A percentile compares a stretch with the other conserved stretches of the same genome.
Conservation (phyloP, 1,284 basidiomycete species). For the Leucoagaricus sp. region DNA sequence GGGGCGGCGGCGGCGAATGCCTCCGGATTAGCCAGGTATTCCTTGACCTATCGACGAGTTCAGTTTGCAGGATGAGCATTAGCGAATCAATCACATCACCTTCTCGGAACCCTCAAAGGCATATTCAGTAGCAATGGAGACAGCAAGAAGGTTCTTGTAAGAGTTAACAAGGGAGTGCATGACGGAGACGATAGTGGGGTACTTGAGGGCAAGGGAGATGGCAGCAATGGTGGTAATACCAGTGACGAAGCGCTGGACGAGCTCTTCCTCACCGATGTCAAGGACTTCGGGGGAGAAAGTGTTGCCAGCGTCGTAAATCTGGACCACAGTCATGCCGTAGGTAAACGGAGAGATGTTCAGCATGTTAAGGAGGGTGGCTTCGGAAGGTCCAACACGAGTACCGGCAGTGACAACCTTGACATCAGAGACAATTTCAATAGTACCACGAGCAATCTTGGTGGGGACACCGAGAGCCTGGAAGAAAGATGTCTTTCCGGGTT, state of each 20-base stretch:
- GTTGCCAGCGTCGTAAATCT: slow-evolving; percentile 93
- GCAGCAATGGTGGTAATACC: slow-evolving; percentile 96
- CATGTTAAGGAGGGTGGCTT: slow-evolving; percentile 99
- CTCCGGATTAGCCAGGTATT: slow-evolving; percentile 95
- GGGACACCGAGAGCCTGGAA: slow-evolving; percentile 99
- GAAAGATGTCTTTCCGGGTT: slow-evolving; percentile 99
- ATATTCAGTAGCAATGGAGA: slow-evolving; percentile 94
- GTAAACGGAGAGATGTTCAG: slow-evolving; percentile 98
- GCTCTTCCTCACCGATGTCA: slow-evolving; percentile 90
- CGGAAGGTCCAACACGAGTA: slow-evolving; percentile 93
- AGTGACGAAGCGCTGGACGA: slow-evolving; percentile 88
- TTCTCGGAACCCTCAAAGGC: slow-evolving; percentile 93
- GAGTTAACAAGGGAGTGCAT: slow-evolving; percentile 96
- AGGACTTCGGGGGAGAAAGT: slow-evolving; percentile 91
- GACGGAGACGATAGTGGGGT: slow-evolving; percentile 95
- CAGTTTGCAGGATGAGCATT: slow-evolving; percentile 30
- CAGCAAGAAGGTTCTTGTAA: slow-evolving; percentile 96
- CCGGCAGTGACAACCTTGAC: slow-evolving; percentile 94
- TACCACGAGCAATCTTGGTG: slow-evolving; percentile 99
- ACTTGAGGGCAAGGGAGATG: slow-evolving; percentile 94
- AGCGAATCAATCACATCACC: slow-evolving; percentile 46
- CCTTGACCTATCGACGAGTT: slow-evolving; percentile 76
- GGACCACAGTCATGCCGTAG: slow-evolving; percentile 96
- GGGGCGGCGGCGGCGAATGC: slow-evolving; percentile 87
- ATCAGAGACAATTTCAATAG: slow-evolving; percentile 98